Percentiles rank a stretch among this genome's conserved stretches.
phyloP scores from a whole-genome alignment of 495 filamentous ascomycete genomes.

The Aspergillus sclerotiicarbonarius region DNA sequence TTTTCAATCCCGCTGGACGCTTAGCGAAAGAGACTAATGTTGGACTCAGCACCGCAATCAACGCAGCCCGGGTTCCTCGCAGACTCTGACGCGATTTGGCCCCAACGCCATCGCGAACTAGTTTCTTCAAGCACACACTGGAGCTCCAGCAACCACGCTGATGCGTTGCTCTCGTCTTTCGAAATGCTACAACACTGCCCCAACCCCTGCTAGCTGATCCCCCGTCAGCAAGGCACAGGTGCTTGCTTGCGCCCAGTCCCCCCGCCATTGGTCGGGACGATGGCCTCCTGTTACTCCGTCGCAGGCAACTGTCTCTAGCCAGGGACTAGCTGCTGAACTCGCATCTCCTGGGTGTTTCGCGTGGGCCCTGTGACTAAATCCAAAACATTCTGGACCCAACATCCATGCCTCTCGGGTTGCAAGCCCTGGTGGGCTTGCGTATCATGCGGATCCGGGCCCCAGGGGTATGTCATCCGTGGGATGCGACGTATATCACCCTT shows the following conservation, averaged over 20 bases:
- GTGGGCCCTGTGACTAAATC: neutral
- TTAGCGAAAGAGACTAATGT: neutral
- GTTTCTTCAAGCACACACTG: neutral
- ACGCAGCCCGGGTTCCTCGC: neutral
- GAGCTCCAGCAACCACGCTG: neutral
- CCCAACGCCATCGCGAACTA: constrained; percentile 6
- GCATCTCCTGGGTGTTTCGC: neutral
- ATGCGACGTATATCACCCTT: constrained; percentile 7
- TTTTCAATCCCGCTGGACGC: neutral
- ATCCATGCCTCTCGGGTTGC: neutral
- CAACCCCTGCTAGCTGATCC: neutral
- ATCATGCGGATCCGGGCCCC: neutral
- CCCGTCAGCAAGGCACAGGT: neutral
- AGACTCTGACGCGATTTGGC: constrained; percentile 8
- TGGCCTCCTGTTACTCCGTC: neutral
- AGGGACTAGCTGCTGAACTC: neutral
- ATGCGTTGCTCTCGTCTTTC: neutral
- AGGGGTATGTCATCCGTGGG: neutral
- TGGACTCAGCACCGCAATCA: neutral
- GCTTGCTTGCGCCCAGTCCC: neutral
- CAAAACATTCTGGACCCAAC: constrained; percentile 5
- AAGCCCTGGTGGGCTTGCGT: constrained; percentile 1
- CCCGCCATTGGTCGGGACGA: neutral
- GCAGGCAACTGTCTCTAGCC: neutral
- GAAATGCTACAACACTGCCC: neutral